Percentiles rank a stretch among this genome's conserved stretches.
These are phyloP conservation scores for Cronartium quercuum DNA, from an alignment of 1,284 basidiomycete genomes.

Conservation along the genomic window DNA sequence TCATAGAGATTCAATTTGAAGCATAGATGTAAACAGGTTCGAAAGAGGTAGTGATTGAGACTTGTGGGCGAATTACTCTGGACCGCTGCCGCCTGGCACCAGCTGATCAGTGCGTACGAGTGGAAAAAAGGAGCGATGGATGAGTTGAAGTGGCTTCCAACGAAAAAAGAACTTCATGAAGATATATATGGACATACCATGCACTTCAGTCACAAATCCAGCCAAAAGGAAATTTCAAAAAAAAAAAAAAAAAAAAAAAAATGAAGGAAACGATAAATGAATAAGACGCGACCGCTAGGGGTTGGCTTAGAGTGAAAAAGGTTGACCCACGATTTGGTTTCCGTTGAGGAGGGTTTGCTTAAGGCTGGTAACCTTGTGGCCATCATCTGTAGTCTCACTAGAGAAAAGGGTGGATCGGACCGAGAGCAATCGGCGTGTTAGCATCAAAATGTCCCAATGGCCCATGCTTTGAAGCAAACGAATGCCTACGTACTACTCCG, in stretches of 20 bases:
- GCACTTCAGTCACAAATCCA: constrained; percentile 5
- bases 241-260: background rate
- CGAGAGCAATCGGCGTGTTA: background rate
- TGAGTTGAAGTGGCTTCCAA: background rate
- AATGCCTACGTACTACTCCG: constrained; percentile 47
- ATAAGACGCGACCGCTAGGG: background rate
- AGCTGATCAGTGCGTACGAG: background rate
- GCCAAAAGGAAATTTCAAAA: background rate
- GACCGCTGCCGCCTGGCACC: constrained; percentile 37
- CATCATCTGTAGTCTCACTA: constrained; percentile 45
- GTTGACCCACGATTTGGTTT: constrained; percentile 46
- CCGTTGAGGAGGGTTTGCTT: constrained; percentile 49
- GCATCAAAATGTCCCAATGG: background rate
- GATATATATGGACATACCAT: constrained; percentile 15
- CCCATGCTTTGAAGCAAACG: background rate
- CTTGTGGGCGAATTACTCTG: background rate
- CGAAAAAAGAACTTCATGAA: background rate
- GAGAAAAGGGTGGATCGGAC: background rate
- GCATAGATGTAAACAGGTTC: too few species aligned
- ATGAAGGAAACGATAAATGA: background rate
- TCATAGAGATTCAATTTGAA: too few species aligned
- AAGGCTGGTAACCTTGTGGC: constrained; percentile 47
- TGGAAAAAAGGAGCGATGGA: background rate
- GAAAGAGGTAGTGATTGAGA: too few species aligned
- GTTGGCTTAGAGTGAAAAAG: background rate